These are phyloP conservation scores for Penicillium expansum DNA, from an alignment of 2,329 filamentous ascomycete species.

Conservation along the genomic window DNA sequence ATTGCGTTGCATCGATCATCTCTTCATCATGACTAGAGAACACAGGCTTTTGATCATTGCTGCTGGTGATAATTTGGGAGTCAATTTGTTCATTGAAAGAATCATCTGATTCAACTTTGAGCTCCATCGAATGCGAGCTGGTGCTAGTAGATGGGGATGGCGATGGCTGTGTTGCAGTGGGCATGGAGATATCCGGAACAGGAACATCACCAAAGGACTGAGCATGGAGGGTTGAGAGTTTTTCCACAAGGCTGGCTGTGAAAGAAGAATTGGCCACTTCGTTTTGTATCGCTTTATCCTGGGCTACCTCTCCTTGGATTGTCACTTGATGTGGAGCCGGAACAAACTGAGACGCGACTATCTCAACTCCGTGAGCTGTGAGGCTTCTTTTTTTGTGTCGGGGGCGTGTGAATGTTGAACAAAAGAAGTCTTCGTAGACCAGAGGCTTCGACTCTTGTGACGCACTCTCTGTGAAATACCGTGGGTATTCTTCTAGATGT, in stretches of 20 bases:
- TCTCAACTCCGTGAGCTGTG: constrained; percentile 31
- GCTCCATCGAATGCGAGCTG: not conserved
- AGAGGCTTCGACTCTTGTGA: constrained; percentile 27
- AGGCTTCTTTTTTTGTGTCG: constrained; percentile 39
- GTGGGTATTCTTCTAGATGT: constrained; percentile 38
- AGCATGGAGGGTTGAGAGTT: constrained; percentile 25
- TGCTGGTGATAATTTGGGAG: not conserved
- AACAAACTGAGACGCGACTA: constrained; percentile 27
- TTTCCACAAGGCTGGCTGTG: constrained; percentile 27
- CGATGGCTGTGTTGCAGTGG: not conserved
- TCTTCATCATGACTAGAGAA: not conserved
- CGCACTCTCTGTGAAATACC: constrained; percentile 31
- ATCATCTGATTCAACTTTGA: not conserved
- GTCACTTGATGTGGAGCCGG: not conserved
- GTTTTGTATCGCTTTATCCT: not conserved
- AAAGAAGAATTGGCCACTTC: constrained; percentile 20
- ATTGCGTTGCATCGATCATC: not conserved
- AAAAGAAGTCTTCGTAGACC: constrained; percentile 43
- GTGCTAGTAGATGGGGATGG: not conserved
- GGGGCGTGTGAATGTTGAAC: constrained; percentile 30
- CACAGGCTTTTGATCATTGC: not conserved
- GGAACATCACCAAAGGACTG: constrained; percentile 18
- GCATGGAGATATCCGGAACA: not conserved
- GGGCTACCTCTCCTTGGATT: not conserved
- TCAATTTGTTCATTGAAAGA: not conserved